These are phyloP conservation scores for Penicillium simplicissimum DNA, from an alignment of 495 filamentous ascomycete species.

Conservation along the genomic window DNA sequence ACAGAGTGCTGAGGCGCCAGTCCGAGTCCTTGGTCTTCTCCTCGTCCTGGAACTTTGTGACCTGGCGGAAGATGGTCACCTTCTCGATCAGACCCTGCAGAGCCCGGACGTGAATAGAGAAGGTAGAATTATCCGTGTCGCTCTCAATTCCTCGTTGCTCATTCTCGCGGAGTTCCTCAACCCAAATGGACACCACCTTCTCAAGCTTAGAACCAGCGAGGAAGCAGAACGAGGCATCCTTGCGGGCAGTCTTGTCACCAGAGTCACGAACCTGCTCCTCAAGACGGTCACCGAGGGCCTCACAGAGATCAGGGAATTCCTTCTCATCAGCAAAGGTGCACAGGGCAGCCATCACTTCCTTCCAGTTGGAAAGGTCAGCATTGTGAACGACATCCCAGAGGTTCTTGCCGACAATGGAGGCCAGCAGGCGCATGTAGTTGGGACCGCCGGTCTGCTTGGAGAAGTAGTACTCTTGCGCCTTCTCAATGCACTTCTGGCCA, in stretches of 20 bases:
- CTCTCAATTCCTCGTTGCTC: conserved; percentile 74
- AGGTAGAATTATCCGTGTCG: conserved; percentile 69
- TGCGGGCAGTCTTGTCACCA: conserved; percentile 59
- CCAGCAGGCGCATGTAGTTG: conserved; percentile 89
- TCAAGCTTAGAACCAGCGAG: conserved; percentile 93
- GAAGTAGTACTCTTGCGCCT: conserved; percentile 90
- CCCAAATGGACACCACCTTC: conserved; percentile 94
- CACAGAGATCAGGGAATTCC: conserved; percentile 95
- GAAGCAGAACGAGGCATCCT: conserved; percentile 95
- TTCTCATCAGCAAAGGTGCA: conserved; percentile 90
- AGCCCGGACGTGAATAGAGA: conserved; percentile 86
- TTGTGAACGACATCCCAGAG: conserved; percentile 98
- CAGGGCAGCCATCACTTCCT: conserved; percentile 90
- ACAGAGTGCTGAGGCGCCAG: conserved; percentile 88
- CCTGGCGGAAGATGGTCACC: conserved; percentile 94
- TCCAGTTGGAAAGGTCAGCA: conserved; percentile 90
- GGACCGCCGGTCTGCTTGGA: conserved; percentile 76
- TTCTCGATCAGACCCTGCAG: conserved; percentile 96
- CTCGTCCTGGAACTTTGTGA: conserved; percentile 84
- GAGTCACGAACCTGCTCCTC: conserved; percentile 61
- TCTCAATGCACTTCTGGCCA: conserved; percentile 89
- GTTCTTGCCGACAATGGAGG: conserved; percentile 93
- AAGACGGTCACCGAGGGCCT: conserved; percentile 89
- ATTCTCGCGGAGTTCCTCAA: conserved; percentile 77
- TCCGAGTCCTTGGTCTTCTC: conserved; percentile 67